phyloP scores from a whole-genome alignment of 306 rosid genomes.

The Cucurbita pepo region DNA sequence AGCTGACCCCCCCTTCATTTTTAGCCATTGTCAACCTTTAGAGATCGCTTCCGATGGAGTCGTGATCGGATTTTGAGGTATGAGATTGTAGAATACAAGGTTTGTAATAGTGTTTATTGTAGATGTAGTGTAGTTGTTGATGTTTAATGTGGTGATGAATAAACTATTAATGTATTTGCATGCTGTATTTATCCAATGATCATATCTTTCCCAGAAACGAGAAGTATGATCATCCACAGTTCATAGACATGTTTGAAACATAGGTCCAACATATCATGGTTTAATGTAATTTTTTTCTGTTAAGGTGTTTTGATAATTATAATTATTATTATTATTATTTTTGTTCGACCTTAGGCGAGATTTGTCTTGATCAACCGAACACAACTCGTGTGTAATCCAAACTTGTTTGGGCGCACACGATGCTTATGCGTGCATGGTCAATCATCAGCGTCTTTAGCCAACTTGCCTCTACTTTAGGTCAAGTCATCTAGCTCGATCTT shows the following conservation, averaged over 20 bases:
- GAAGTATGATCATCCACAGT: not conserved
- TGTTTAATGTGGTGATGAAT: not conserved
- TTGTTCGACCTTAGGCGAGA: no score
- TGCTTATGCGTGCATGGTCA: no score
- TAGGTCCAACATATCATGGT: not conserved
- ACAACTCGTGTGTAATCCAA: no score
- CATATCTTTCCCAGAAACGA: not conserved
- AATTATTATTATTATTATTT: no score
- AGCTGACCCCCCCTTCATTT: not conserved
- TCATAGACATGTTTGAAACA: not conserved
- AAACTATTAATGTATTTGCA: not conserved
- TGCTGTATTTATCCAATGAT: not conserved
- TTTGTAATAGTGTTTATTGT: not conserved
- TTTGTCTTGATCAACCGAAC: no score
- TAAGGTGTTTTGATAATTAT: not conserved
- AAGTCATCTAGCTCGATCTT: no score
- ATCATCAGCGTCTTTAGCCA: no score
- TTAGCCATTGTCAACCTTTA: not conserved
- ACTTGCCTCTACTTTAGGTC: no score
- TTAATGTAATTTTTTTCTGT: not conserved
- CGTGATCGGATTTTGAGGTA: not conserved
- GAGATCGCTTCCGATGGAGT: not conserved
- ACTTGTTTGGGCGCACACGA: no score
- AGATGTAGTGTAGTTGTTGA: not conserved
- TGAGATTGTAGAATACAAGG: not conserved